Conservation (phyloP, 805 yeast species). For the Ogataea allantospora region DNA sequence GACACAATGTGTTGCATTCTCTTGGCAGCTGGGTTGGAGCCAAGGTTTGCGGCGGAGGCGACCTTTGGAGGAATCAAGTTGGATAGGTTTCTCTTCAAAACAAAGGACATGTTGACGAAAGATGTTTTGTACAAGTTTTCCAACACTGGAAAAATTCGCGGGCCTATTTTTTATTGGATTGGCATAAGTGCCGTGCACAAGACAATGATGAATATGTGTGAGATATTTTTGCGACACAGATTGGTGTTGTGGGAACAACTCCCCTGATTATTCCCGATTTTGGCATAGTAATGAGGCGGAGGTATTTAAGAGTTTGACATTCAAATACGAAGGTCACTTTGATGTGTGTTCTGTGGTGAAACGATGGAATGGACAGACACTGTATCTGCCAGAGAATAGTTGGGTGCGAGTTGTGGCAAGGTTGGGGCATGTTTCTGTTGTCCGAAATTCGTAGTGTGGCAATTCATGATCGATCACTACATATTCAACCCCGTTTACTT, state of each 20-base stretch:
- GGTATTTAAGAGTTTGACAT: background rate
- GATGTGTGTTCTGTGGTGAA: background rate
- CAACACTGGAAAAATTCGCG: constrained; percentile 5
- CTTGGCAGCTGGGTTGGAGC: constrained; percentile 94
- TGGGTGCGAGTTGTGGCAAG: background rate
- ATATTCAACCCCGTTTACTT: background rate
- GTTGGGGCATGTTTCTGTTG: constrained; percentile 1
- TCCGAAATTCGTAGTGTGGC: constrained; percentile 1
- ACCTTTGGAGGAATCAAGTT: constrained; percentile 98
- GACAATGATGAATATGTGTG: background rate
- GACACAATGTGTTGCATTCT: constrained; percentile 93
- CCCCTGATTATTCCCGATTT: background rate
- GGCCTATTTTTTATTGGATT: constrained; percentile 8
- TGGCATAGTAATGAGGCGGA: background rate
- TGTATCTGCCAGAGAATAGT: background rate
- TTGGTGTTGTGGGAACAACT: background rate
- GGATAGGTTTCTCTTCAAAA: constrained; percentile 89
- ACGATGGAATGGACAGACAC: background rate
- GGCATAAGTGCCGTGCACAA: constrained; percentile 8
- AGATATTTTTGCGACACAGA: background rate
- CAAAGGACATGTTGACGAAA: constrained; percentile 64
- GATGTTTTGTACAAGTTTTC: constrained; percentile 7
- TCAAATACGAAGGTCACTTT: background rate
- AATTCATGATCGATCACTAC: background rate
- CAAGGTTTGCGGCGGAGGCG: constrained; percentile 92